Percentiles rank a stretch among this genome's conserved stretches.
Evolutionary conservation across 768 basidiomycete genomes (phyloP).

Genomic region (Boletellus emodensis): DNA sequence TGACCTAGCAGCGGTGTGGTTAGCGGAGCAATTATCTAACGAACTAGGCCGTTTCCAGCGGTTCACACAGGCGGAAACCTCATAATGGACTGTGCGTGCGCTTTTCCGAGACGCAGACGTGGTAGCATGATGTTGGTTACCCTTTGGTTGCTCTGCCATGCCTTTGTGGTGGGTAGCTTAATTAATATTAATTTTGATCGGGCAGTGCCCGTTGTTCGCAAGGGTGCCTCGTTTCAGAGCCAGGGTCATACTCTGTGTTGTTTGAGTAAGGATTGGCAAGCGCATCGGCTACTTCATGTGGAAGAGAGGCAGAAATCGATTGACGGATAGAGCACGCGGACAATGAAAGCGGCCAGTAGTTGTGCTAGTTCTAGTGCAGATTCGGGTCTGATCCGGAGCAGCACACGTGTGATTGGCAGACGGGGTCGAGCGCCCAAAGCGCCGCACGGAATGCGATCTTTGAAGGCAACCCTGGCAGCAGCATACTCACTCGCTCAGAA

Average conservation of each 20-base stretch:
- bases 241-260: background rate
- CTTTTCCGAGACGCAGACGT: background rate
- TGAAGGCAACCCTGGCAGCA: background rate
- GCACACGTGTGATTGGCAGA: background rate
- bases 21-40: background rate
- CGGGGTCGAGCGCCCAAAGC: background rate
- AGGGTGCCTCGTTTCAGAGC: constrained; percentile 7
- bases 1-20: background rate
- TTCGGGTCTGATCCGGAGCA: background rate
- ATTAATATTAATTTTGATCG: background rate
- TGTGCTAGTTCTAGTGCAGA: background rate
- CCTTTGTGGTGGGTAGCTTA: background rate
- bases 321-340: background rate
- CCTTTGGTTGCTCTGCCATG: background rate
- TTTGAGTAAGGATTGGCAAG: constrained; percentile 5
- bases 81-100: background rate
- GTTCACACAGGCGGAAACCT: background rate
- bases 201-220: constrained; percentile 1
- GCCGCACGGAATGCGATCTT: background rate
- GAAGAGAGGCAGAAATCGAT: background rate
- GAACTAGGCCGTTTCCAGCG: background rate
- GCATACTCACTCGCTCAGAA: background rate
- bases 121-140: background rate
- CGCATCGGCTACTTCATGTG: background rate
- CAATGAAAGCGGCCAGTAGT: background rate